Conservation (phyloP, 148 eudicot genomes). For the Simmondsia chinensis region DNA sequence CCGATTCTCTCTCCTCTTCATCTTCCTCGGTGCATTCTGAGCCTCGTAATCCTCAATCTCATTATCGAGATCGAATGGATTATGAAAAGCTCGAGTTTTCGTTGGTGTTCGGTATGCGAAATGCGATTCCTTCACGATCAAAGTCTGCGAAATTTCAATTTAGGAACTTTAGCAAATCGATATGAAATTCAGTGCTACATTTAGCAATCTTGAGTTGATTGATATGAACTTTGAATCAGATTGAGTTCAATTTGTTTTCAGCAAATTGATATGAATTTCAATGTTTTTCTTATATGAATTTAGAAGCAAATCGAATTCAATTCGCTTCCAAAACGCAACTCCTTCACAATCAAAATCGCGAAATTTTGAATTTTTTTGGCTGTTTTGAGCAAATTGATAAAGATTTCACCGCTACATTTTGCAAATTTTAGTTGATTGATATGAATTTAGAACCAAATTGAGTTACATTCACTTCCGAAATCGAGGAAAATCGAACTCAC, state of each 20-base stretch:
- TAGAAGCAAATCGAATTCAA: not conserved
- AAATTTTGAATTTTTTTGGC: too few relatives aligned
- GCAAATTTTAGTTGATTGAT: too few relatives aligned
- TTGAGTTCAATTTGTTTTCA: conserved; percentile 3
- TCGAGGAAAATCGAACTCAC: conserved; percentile 24
- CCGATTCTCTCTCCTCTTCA: conserved; percentile 17
- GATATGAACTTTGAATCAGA: not conserved
- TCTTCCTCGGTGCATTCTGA: conserved; percentile 63
- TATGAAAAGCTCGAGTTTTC: conserved; percentile 30
- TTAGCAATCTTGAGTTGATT: too few relatives aligned
- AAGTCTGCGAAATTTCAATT: conserved; percentile 21
- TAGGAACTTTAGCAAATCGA: not conserved
- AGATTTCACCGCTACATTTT: too few relatives aligned
- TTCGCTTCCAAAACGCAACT: too few relatives aligned
- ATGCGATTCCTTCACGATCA: conserved; percentile 50
- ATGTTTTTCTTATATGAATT: too few relatives aligned
- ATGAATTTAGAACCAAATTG: not conserved
- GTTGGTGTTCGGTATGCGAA: conserved; percentile 62
- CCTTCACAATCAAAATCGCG: not conserved
- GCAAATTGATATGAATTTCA: too few relatives aligned
- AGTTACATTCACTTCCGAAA: too few relatives aligned
- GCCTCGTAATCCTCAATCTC: conserved; percentile 17
- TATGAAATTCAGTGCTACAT: too few relatives aligned
- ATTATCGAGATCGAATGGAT: not conserved
- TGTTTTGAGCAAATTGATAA: too few relatives aligned